Evolutionary conservation across 768 basidiomycete species (phyloP).

Genomic region (Mycena galericulata): DNA sequence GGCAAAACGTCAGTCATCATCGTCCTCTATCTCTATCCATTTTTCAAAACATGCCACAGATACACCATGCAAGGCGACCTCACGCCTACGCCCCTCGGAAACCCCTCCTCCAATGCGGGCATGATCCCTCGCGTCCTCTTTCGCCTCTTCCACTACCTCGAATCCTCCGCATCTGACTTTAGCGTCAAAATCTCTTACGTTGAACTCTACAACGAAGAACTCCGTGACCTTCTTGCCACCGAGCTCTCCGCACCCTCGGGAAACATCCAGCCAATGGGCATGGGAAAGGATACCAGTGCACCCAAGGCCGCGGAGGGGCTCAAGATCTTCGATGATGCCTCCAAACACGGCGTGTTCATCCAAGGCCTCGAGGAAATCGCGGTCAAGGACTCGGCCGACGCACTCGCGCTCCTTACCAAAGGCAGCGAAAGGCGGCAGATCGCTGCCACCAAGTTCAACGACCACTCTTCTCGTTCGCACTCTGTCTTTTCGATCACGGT

Average conservation of each 20-base stretch:
- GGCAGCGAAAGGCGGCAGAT: conserved; percentile 93
- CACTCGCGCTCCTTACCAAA: conserved; percentile 85
- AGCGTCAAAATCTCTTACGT: conserved; percentile 95
- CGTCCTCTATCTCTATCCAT: conserved; percentile 1
- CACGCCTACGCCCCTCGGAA: conserved; percentile 83
- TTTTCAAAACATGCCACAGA: conserved; percentile 47
- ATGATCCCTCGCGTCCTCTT: conserved; percentile 96
- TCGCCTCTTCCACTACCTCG: conserved; percentile 90
- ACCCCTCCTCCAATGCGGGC: conserved; percentile 90
- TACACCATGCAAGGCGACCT: conserved; percentile 99
- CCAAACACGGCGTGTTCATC: conserved; percentile 90
- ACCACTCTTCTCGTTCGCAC: conserved; percentile 96
- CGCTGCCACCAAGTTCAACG: conserved; percentile 97
- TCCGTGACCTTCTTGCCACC: conserved; percentile 89
- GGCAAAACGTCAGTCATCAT: conserved; percentile 88
- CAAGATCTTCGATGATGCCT: conserved; percentile 94
- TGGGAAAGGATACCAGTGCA: conserved; percentile 51
- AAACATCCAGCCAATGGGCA: conserved; percentile 83
- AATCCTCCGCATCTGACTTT: conserved; percentile 81
- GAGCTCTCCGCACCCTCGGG: conserved; percentile 81
- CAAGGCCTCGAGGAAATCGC: conserved; percentile 93
- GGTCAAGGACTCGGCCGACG: conserved; percentile 86
- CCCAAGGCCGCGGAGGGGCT: conserved; percentile 69
- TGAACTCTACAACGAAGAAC: conserved; percentile 98
- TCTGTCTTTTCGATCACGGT: conserved; percentile 98